Conservation (phyloP, 2,329 filamentous ascomycete species). For the Alternaria angustiovoidea region DNA sequence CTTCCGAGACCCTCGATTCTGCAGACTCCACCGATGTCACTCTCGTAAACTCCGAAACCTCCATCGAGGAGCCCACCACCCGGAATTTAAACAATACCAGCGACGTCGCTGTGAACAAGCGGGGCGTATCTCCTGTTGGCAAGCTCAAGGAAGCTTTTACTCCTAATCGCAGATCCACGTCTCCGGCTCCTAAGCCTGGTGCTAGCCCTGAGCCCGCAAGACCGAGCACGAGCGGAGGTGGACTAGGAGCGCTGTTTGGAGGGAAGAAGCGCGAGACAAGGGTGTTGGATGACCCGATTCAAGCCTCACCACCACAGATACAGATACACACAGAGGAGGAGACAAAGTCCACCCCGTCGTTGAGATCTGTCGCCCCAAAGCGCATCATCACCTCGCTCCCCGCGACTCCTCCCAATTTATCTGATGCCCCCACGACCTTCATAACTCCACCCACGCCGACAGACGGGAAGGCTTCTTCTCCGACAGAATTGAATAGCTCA, state of each 20-base stretch:
- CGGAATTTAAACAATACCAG: conserved; percentile 45
- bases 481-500: conserved; percentile 38
- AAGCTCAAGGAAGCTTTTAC: conserved; percentile 77
- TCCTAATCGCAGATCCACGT: conserved; percentile 39
- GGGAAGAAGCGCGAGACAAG: conserved; percentile 46
- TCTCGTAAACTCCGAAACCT: conserved; percentile 43
- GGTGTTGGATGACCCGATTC: conserved; percentile 38
- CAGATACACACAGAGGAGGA: conserved; percentile 42
- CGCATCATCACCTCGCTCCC: conserved; percentile 52
- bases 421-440: conserved; percentile 62
- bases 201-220: conserved; percentile 50
- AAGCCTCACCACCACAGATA: conserved; percentile 43
- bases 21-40: conserved; percentile 30
- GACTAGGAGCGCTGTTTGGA: conserved; percentile 54
- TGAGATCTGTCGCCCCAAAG: conserved; percentile 36
- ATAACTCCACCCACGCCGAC: conserved; percentile 71
- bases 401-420: conserved; percentile 53
- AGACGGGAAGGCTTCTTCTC: conserved; percentile 52
- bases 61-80: conserved; percentile 37
- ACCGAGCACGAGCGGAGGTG: conserved; percentile 52
- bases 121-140: conserved; percentile 73
- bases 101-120: conserved; percentile 53
- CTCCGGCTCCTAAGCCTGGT: conserved; percentile 35
- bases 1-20: conserved; percentile 51
- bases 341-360: conserved; percentile 41